These are phyloP conservation scores for Neurospora sp. DNA, from an alignment of 495 filamentous ascomycete genomes.

Conservation along the genomic window DNA sequence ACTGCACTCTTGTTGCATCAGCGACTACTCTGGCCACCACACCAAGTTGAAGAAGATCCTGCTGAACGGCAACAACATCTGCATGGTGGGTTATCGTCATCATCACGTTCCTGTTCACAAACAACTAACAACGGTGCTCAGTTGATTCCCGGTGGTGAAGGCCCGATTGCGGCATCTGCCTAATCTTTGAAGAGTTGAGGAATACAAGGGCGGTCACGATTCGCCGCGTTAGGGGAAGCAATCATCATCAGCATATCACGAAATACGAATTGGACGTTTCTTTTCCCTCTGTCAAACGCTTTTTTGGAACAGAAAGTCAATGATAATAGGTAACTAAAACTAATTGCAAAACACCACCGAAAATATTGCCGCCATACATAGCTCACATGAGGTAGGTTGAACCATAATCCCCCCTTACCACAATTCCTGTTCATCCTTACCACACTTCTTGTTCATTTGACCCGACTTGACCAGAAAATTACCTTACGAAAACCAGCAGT, in stretches of 20 bases:
- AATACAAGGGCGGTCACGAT: neutral
- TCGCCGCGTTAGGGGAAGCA: neutral
- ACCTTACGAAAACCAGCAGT: neutral
- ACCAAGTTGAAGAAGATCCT: slow-evolving; percentile 87
- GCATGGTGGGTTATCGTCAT: slow-evolving; percentile 62
- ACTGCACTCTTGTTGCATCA: slow-evolving; percentile 22
- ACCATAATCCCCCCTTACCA: neutral
- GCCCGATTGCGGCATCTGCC: slow-evolving; percentile 39
- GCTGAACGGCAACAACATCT: slow-evolving; percentile 97
- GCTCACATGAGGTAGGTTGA: neutral
- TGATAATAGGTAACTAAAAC: neutral
- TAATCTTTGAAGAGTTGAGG: neutral
- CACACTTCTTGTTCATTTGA: neutral
- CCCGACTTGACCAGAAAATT: neutral
- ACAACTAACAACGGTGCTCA: slow-evolving; percentile 21
- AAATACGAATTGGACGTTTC: neutral
- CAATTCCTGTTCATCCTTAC: neutral
- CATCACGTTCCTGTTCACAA: neutral
- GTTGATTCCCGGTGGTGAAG: slow-evolving; percentile 85
- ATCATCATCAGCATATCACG: neutral
- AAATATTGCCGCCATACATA: neutral
- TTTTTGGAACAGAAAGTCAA: neutral
- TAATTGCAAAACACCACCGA: neutral
- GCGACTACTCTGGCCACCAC: slow-evolving; percentile 79
- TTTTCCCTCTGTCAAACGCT: neutral